Base-by-base conservation (phyloP, 2,329 filamentous ascomycete genomes). In the Lecanicillium sp. region DNA sequence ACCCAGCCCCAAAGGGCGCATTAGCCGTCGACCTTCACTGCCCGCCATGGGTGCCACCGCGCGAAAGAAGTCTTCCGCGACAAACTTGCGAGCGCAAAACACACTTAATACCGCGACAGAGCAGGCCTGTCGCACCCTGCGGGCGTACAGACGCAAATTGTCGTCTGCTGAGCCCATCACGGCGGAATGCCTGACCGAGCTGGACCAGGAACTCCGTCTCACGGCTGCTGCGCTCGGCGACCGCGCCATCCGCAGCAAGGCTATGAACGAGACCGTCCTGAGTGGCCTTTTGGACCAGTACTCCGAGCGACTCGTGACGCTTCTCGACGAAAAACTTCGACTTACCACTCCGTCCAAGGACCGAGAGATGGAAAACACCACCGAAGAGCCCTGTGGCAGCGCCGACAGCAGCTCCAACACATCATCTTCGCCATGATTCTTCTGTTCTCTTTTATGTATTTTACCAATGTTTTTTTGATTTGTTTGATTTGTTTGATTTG, bases 221-320 rank as follows among this genome's bases (percentile, higher is more conserved):
- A 84, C 81, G 3, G 74, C 75, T 3, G 74, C 80, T 9, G 81
- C 81, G 6, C 64, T 86, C 24, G 76, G 77, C 3, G 78, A 81
- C 47, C 68, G 77, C 27, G 74, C 72, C 5, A 76, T 73, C 50
- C 67, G 77, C 53, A 77, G 70, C 61, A 69, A 73, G 60, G 67
- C 71, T 1, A 71, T 81, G 61, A 78, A 74, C 53, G 80, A 83
- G 57, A 75, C 73, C 15, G 69, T 78, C 41, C 66, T 86, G 27
- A 78, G 73, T 33, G 83, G 81, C 42, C 66, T 90, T 37, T 68
- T 90, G 7, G 86, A 89, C 55, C 80, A 87, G 64, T 89, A 89
- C 58, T 87, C 84, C 2, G 84, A 88, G 58, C 75, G 81, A 51
- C 68, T 90, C 40, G 79, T 88, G 5, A 79, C 73, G 38, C 73